Base-by-base conservation (phyloP, 2,329 filamentous ascomycete genomes). In the Pleoardoris graminearum region DNA sequence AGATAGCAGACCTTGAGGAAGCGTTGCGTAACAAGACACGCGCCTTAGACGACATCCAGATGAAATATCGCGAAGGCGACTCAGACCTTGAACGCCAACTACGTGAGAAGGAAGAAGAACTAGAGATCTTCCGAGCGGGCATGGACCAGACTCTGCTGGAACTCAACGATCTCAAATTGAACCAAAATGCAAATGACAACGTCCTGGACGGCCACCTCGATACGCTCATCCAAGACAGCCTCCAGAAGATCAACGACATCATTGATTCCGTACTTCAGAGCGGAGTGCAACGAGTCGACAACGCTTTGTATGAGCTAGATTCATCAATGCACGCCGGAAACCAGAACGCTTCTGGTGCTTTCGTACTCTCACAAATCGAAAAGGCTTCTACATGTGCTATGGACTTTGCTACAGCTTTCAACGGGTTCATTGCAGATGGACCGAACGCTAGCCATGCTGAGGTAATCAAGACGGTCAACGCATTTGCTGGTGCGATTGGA, bases 301-400 rank as follows among this genome's bases (percentile, higher is more conserved):
- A 99, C 75, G 91, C 94, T 37, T 80, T 99, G 30, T 99, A 99
- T 76, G 94, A 99, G 74, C 81, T 99, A 37, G 94, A 99, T 75
- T 97, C 94, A 17, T 89, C 89, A 17, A 97, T 97, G 91, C 93
- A 97, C 73, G 94, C 93, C 35, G 94, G 94, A 74, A 99, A 99
- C 77, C 94, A 97, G 77, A 99, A 95, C 67, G 94, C 94, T 1
- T 96, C 92, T 35, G 91, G 94, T 12, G 85, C 93, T 1, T 97
- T 95, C 70, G 92, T 99, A 11, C 81, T 99, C 45, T 97, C 93
- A 1, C 93, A 97, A 73, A 92, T 97, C 53, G 94, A 99, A 72
- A 99, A 97, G 79, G 92, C 94, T 0, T 94, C 92, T 7, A 86
- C 91, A 8, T 96, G 87, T 60, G 91, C 94, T 11, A 97, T 95